Evolutionary conservation across 73 alveolate species (phyloP).

Genomic region (Tetrahymena malaccensis): DNA sequence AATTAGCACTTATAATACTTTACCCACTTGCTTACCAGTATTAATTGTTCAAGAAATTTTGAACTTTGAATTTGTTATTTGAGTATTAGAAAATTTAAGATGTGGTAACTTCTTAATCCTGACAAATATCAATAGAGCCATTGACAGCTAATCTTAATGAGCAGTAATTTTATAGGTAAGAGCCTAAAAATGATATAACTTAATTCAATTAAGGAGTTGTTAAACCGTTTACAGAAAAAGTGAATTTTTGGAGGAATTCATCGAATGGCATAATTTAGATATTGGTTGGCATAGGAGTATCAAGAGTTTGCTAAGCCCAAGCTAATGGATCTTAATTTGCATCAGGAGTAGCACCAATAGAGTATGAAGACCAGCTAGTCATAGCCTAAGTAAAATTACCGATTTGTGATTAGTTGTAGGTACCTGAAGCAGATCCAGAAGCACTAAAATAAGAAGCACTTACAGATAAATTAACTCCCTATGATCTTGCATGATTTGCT

Average conservation of each 20-base stretch:
- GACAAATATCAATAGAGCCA: background rate
- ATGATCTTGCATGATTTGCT: background rate
- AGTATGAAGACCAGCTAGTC: background rate
- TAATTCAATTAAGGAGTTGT: background rate
- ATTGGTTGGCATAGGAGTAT: background rate
- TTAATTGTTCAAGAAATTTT: background rate
- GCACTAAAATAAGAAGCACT: background rate
- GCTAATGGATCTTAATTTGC: background rate
- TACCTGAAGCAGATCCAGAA: background rate
- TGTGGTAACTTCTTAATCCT: background rate
- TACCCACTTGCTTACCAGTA: background rate
- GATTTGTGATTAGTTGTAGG: background rate
- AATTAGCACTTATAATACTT: background rate
- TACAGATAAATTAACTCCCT: background rate
- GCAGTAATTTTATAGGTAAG: background rate
- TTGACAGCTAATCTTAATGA: background rate
- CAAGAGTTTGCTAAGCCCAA: background rate
- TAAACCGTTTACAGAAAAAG: background rate
- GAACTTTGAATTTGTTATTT: background rate
- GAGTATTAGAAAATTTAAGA: background rate
- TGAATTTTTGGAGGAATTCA: background rate
- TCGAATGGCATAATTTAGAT: background rate
- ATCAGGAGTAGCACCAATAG: background rate
- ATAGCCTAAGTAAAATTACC: background rate
- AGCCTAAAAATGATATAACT: background rate